Base-by-base conservation (phyloP, 768 basidiomycete genomes). In the Tephrocybe sp. region DNA sequence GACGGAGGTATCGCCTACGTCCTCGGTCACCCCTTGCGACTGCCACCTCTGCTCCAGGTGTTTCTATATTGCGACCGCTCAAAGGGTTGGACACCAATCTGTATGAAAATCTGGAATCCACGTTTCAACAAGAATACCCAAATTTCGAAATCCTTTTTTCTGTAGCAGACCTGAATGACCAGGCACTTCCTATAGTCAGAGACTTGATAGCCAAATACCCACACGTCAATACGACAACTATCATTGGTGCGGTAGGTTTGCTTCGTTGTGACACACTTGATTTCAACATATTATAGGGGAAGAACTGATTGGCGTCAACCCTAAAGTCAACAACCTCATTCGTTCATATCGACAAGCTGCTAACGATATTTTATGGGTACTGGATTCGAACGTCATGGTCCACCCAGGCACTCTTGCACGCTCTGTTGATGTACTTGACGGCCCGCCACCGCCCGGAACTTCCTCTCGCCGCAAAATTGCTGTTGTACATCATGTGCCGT, bases 301-400 rank as follows among this genome's bases (percentile, higher is more conserved):
- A 60, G 84, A 89, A 53, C 64, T 78, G 38, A 87, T 96, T 16
- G 95, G 96, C 5, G 84, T 92, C 22, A 99, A 99, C 59, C 97
- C 97, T 0, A 98, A 98, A 75, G 87, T 98, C 60, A 98, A 98
- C 73, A 98, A 98, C 67, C 85, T 99, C 39, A 77, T 94, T 54
- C 84, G 84, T 27, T 80, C 95, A 12, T 98, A 94, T 65, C 75
- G 76, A 37, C 71, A 82, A 62, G 97, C 96, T 0, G 70, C 77
- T 47, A 75, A 97, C 62, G 93, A 98, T 61, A 89, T 98, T 41
- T 71, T 98, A 42, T 99, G 95, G 95, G 88, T 98, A 25, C 77
- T 98, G 42, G 97, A 99, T 67, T 97, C 96, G n/a, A 96, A 96
- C 57, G 82, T 98, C 44, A 80, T 84, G 50, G 84, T 86, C 19